phyloP scores from a whole-genome alignment of 1,139 yeast genomes.

The Candida glucosophila region DNA sequence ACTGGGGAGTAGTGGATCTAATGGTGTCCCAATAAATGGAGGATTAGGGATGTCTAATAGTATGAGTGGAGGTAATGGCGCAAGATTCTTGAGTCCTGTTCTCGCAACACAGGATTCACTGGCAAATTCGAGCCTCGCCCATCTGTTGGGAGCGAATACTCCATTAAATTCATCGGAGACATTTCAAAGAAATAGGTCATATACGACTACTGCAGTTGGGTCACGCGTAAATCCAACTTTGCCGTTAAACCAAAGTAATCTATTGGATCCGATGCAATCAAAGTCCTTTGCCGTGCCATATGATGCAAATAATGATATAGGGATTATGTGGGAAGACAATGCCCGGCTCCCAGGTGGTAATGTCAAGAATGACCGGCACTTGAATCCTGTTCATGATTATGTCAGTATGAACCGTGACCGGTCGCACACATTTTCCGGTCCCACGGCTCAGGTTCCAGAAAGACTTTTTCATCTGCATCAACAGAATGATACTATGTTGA shows the following conservation, averaged over 20 bases:
- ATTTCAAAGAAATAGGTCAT: constrained; percentile 33
- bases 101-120: constrained; percentile 13
- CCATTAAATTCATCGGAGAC: constrained; percentile 1
- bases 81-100: constrained; percentile 23
- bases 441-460: constrained; percentile 26
- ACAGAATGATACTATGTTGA: constrained; percentile 3
- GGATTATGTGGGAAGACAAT: constrained; percentile 24
- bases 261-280: too few species aligned
- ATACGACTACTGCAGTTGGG: constrained; percentile 36
- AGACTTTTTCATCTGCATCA: constrained; percentile 2
- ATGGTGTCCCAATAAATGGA: too few species aligned
- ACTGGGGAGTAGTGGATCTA: constrained; percentile 2
- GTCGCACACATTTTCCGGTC: constrained; percentile 37
- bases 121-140: not conserved
- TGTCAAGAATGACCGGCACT: too few species aligned
- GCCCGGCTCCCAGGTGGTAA: constrained; percentile 14
- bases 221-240: constrained; percentile 11
- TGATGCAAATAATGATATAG: constrained; percentile 25
- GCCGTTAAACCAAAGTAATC: constrained; percentile 8
- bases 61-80: constrained; percentile 10
- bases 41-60: constrained; percentile 1
- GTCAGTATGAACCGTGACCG: constrained; percentile 18
- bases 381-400: too few species aligned
- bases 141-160: not conserved
- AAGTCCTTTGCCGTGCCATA: too few species aligned